phyloP scores from a whole-genome alignment of 768 basidiomycete genomes.

The Collybiopsis luxurians region DNA sequence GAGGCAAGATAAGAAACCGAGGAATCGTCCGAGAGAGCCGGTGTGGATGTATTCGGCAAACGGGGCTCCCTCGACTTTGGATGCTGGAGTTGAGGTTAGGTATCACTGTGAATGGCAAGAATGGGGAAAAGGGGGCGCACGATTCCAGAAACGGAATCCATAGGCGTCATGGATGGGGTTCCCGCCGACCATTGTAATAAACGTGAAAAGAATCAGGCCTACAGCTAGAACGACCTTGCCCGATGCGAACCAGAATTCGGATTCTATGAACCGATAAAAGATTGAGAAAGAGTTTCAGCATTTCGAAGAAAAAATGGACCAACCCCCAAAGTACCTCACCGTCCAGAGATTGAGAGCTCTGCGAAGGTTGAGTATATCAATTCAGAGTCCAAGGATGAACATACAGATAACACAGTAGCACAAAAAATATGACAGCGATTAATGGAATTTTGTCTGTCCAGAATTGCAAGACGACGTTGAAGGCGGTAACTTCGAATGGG shows the following conservation, averaged over 20 bases:
- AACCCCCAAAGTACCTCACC: slow-evolving; percentile 49
- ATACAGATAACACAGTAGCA: slow-evolving; percentile 41
- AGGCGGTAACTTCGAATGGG: slow-evolving; percentile 53
- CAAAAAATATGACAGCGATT: slow-evolving; percentile 41
- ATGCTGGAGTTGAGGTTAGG: slow-evolving; percentile 23
- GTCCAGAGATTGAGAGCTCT: slow-evolving; percentile 45
- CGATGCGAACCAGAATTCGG: slow-evolving; percentile 54
- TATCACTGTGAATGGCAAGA: no score
- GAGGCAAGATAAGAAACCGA: slow-evolving; percentile 62
- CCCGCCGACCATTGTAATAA: slow-evolving; percentile 60
- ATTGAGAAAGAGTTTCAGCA: background rate
- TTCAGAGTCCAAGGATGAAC: slow-evolving; percentile 3
- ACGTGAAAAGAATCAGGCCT: slow-evolving; percentile 51
- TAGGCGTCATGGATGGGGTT: slow-evolving; percentile 53
- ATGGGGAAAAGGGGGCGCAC: slow-evolving; percentile 24
- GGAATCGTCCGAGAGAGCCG: slow-evolving; percentile 56
- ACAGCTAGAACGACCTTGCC: slow-evolving; percentile 48
- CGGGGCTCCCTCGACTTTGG: slow-evolving; percentile 46
- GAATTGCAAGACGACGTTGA: slow-evolving; percentile 49
- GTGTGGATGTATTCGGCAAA: slow-evolving; percentile 54
- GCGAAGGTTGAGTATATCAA: background rate
- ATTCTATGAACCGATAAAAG: slow-evolving; percentile 37
- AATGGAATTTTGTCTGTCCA: slow-evolving; percentile 52
- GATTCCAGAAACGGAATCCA: slow-evolving; percentile 53
- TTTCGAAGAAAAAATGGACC: slow-evolving; percentile 2